Evolutionary conservation across 2,329 filamentous ascomycete species (phyloP), one percentile per base, ranked within the genome.

Genomic region (Fusarium liriodendri): DNA sequence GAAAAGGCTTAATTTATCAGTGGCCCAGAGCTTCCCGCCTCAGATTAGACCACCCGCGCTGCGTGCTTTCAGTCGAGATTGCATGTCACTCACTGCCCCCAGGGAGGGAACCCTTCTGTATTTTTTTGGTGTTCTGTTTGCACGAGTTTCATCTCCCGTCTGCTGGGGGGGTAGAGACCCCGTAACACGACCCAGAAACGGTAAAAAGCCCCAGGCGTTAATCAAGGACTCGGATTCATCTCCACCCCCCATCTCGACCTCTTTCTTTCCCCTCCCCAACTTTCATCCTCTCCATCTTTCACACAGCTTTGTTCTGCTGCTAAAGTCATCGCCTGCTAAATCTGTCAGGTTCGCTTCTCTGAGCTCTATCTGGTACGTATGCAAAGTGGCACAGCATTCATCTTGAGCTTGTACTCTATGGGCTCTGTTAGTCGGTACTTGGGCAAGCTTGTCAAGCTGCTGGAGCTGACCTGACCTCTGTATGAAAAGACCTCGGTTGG

Each of bases 1-100:
- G 61, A 74, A 74, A 69, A 69, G 65, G 68, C 71, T 74, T 74
- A 58, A 66, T 75, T 75, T 72, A 69, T 74, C 72, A 74, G 69
- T 74, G 72, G 71, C 62, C 62, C 32, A 63, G 64, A 66, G 65
- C 62, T 69, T 40, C 61, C 69, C 52, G 66, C 57, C 50, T 60
- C 52, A 69, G 66, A 66, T 69, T 68, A 61, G 32, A 33, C 58
- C 57, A 64, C 61, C 63, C 71, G 20, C 66, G 35, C 72, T 71
- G 61, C 27, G 67, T 71, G 67, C 71, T 69, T 69, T 74, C 63
- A 71, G 67, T 72, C 66, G 67, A 73, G 71, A 73, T 73, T 73
- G 64, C 64, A 50, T 37, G 59, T 62, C 59, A 62, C 59, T 37
- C 38, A 29, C 32, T 45, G 40, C 40, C 40, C 29, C 29, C 33